Evolutionary conservation across 2,329 filamentous ascomycete species (phyloP).

Genomic region (Pseudocercospora fuligena): DNA sequence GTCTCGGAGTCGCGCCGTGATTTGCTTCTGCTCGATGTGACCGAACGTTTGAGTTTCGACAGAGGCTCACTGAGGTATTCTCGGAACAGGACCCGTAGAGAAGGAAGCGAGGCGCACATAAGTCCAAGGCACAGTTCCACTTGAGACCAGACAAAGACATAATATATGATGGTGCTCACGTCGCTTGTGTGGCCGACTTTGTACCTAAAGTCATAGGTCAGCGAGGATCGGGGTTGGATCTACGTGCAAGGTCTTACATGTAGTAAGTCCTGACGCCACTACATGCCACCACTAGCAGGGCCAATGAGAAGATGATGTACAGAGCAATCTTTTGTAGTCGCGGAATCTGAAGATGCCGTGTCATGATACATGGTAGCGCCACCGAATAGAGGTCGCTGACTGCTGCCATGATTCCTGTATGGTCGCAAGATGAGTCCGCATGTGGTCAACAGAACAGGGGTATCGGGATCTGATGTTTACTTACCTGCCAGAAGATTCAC

Average conservation of each 20-base stretch:
- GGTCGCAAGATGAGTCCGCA: not conserved
- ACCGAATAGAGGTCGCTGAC: constrained; percentile 49
- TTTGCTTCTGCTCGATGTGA: constrained; percentile 6
- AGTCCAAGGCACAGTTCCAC: constrained; percentile 49
- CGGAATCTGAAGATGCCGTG: constrained; percentile 51
- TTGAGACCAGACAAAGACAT: constrained; percentile 48
- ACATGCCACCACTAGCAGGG: constrained; percentile 38
- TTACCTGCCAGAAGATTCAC: constrained; percentile 42
- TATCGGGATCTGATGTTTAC: not conserved
- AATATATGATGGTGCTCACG: constrained; percentile 46
- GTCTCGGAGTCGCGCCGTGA: constrained; percentile 20
- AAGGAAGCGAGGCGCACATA: constrained; percentile 50
- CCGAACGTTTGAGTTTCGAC: constrained; percentile 20
- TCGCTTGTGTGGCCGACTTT: constrained; percentile 43
- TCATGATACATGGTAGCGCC: constrained; percentile 49
- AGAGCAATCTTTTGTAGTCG: constrained; percentile 50
- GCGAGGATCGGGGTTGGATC: not conserved
- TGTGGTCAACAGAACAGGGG: not conserved
- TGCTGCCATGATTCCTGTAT: constrained; percentile 43
- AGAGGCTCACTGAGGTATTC: constrained; percentile 42
- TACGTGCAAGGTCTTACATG: constrained; percentile 20
- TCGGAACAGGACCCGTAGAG: constrained; percentile 51
- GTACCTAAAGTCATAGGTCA: constrained; percentile 8
- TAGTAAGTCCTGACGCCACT: constrained; percentile 44
- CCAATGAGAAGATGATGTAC: constrained; percentile 46